A percentile compares a stretch with the other conserved stretches of the same genome.
Conservation (phyloP, 352 stramenopile species). For the Phytophthora sp. region DNA sequence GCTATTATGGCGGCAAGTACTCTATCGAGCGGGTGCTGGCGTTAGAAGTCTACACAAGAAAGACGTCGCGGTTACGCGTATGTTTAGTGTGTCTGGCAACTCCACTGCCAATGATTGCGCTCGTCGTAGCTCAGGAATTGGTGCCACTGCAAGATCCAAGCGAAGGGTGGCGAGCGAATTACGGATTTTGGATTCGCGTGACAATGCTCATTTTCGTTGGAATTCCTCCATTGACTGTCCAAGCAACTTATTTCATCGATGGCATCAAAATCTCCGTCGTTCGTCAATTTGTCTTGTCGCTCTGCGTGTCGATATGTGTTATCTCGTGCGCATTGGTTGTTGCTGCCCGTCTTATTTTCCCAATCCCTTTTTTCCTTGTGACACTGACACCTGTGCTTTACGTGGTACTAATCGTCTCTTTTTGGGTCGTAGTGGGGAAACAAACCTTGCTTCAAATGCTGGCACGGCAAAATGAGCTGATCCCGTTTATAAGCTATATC, state of each 20-base stretch:
- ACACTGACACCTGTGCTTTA: slow-evolving; percentile 4
- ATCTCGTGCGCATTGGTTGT: neutral
- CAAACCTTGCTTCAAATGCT: slow-evolving; percentile 15
- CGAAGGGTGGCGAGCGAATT: slow-evolving; percentile 24
- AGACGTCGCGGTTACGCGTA: neutral
- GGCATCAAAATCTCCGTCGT: neutral
- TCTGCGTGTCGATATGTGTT: neutral
- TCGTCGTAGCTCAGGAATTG: slow-evolving; percentile 23
- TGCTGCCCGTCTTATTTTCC: slow-evolving; percentile 1
- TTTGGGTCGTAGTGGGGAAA: slow-evolving; percentile 9
- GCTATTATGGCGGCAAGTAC: slow-evolving; percentile 1
- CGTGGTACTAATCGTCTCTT: slow-evolving; percentile 5
- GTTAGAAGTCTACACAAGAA: neutral
- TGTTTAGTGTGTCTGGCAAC: slow-evolving; percentile 5
- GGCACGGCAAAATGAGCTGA: neutral
- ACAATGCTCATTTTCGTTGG: neutral
- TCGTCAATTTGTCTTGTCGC: slow-evolving; percentile 1
- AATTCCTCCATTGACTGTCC: slow-evolving; percentile 1
- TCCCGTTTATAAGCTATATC: slow-evolving; percentile 9
- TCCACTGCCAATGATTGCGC: slow-evolving; percentile 19
- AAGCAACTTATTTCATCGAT: slow-evolving; percentile 26
- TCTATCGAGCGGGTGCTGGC: neutral
- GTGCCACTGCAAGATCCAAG: slow-evolving; percentile 28
- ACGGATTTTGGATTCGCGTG: slow-evolving; percentile 26
- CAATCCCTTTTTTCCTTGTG: slow-evolving; percentile 21